Evolutionary conservation across 441 rosid species (phyloP).

Genomic region (Bocquillonia castaneifolia): DNA sequence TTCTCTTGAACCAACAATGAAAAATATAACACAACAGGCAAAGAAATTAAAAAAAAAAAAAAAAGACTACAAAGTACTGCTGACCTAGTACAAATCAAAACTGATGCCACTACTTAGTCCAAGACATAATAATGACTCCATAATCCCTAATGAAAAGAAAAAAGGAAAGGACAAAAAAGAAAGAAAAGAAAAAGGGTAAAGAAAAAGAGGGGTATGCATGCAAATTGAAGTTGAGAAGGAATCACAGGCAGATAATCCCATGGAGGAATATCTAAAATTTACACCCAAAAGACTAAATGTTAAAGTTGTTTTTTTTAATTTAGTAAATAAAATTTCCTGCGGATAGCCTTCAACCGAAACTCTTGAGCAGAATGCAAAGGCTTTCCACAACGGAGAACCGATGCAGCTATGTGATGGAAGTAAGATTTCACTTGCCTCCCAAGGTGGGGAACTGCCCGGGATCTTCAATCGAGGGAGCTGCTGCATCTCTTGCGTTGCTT

Average conservation of each 20-base stretch:
- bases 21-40: conserved; percentile 4
- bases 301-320: conserved; percentile 24
- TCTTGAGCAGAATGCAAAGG: conserved; percentile 21
- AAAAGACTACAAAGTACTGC: conserved; percentile 7
- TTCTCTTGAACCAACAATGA: conserved; percentile 7
- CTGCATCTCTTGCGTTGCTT: conserved; percentile 32
- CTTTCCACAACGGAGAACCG: conserved; percentile 21
- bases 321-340: conserved; percentile 23
- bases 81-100: conserved; percentile 35
- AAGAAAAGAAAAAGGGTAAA: background rate
- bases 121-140: conserved; percentile 26
- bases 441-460: conserved; percentile 81
- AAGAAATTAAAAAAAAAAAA: background rate
- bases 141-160: conserved; percentile 18
- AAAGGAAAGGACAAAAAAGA: background rate
- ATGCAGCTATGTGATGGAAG: background rate
- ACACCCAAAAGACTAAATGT: conserved; percentile 37
- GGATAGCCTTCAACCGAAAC: conserved; percentile 15
- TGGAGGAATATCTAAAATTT: conserved; percentile 42
- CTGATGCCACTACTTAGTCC: conserved; percentile 33
- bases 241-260: conserved; percentile 25
- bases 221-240: conserved; percentile 25
- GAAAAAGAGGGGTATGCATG: conserved; percentile 24
- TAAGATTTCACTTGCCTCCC: conserved; percentile 62
- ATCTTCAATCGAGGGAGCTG: conserved; percentile 72